phyloP scores from a whole-genome alignment of 1,139 yeast genomes.

The Hanseniaspora gamundiae region DNA sequence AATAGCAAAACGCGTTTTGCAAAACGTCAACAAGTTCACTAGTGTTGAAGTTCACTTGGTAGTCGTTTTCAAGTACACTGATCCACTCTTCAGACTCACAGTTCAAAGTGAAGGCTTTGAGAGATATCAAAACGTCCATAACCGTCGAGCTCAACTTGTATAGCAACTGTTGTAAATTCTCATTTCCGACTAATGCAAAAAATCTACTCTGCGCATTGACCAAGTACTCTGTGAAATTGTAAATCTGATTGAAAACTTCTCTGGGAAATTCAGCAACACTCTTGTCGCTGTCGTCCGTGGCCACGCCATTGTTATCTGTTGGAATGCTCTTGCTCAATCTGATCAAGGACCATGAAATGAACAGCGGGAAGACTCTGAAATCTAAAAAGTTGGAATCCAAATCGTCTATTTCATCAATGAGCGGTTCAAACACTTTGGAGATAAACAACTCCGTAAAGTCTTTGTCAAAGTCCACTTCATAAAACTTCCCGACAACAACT shows the following conservation, averaged over 20 bases:
- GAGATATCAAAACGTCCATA: not conserved
- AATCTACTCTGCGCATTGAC: not conserved
- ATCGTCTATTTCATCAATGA: conserved; percentile 11
- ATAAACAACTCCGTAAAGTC: conserved; percentile 13
- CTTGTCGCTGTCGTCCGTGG: not conserved
- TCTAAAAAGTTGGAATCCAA: conserved; percentile 12
- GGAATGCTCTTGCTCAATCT: conserved; percentile 19
- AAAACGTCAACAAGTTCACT: conserved; percentile 3
- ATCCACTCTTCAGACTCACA: not conserved
- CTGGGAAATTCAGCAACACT: conserved; percentile 5
- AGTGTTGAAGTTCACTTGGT: not conserved
- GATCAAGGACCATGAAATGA: conserved; percentile 20
- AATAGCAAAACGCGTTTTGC: not conserved
- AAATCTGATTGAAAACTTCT: conserved; percentile 3
- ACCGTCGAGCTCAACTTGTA: not conserved
- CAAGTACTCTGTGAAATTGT: conserved; percentile 4
- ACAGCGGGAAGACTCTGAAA: conserved; percentile 18
- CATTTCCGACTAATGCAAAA: not conserved
- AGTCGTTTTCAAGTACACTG: not conserved
- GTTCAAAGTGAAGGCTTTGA: not conserved
- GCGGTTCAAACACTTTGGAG: conserved; percentile 10
- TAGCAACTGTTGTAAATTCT: not conserved
- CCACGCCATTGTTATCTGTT: conserved; percentile 4
- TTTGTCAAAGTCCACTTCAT: conserved; percentile 16
- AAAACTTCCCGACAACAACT: conserved; percentile 18